Evolutionary conservation across 2,329 filamentous ascomycete genomes (phyloP).

Genomic region (Drechslerella coelobrocha): DNA sequence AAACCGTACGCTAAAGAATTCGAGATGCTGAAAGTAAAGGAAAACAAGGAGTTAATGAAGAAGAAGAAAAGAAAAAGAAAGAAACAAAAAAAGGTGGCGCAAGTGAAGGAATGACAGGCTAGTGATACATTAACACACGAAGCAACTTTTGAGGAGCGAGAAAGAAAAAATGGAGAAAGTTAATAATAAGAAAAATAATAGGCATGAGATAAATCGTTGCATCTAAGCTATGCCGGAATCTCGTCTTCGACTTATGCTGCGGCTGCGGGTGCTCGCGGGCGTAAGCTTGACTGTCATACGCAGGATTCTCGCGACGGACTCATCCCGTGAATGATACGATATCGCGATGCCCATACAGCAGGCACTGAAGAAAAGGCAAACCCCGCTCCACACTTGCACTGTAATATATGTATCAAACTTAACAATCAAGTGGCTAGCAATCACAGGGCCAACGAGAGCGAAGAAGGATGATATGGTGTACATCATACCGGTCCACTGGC

Average conservation of each 20-base stretch:
- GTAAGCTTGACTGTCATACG: slow-evolving; percentile 29
- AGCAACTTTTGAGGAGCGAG: slow-evolving; percentile 8
- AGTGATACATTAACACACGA: no score
- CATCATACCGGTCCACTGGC: slow-evolving; percentile 50
- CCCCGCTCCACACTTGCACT: slow-evolving; percentile 38
- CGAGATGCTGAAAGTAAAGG: neutral
- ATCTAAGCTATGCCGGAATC: slow-evolving; percentile 21
- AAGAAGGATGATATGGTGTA: slow-evolving; percentile 45
- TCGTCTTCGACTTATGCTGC: slow-evolving; percentile 31
- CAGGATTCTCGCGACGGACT: slow-evolving; percentile 14
- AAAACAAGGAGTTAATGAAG: neutral
- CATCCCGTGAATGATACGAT: slow-evolving; percentile 35
- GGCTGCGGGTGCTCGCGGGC: slow-evolving; percentile 29
- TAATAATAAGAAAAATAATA: no score
- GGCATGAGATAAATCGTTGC: neutral
- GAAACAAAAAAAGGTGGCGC: neutral
- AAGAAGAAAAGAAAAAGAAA: neutral
- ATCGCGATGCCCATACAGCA: slow-evolving; percentile 31
- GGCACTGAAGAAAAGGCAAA: slow-evolving; percentile 37
- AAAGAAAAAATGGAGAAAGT: no score
- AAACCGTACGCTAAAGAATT: slow-evolving; percentile 3
- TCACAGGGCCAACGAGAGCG: slow-evolving; percentile 28
- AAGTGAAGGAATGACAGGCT: no score
- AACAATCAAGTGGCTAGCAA: slow-evolving; percentile 36
- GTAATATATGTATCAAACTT: slow-evolving; percentile 32